Base-by-base conservation (phyloP, 176 grass and related monocot genomes). In the Microstegium vimineum region DNA sequence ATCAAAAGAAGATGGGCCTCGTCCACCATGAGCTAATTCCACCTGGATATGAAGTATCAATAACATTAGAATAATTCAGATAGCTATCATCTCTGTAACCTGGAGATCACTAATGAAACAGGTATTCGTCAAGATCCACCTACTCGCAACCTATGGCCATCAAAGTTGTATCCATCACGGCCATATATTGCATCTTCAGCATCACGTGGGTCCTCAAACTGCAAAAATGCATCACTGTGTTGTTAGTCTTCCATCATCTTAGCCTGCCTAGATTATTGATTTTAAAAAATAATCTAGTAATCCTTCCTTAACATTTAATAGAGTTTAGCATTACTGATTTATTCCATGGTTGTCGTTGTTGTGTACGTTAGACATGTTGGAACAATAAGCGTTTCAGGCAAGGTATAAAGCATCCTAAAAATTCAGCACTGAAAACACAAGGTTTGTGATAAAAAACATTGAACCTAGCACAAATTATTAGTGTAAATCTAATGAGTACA, bases 121-220 rank as follows among this genome's bases (percentile, higher is more conserved):
- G 5, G n/a, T 63, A 51, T 42, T 5, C 13, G 43, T 43, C 28
- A 67, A 63, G 25, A 40, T 84, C n/a, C 23, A 85, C 92, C 34
- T 72, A 98, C 95, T 73, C 95, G 63, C 64, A 98, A 83, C 79
- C 52, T 89, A 49, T 89, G 60, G n/a, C 92, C 83, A 83, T 94
- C 95, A 76, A 94, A 97, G 60, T 94, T 87, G 80, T 94, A 98
- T 85, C 90, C 95, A 89, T 98, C 88, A 75, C 92, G 92, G 20
- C 95, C 95, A 83, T 91, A 85, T 88, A 98, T 98, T 60, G 95
- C 95, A 92, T 94, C 95, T 78, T 97, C 88, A 42, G 92, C 95
- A 89, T 97, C 92, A 83, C 67, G 86, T 32, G 90, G 74, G 49
- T 97, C 90, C 80, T 98, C 95, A 71, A 94, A 94, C 95, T 98